Base-by-base conservation (phyloP, 2,329 filamentous ascomycete genomes). In the Magnaporthiopsis rhizophila region DNA sequence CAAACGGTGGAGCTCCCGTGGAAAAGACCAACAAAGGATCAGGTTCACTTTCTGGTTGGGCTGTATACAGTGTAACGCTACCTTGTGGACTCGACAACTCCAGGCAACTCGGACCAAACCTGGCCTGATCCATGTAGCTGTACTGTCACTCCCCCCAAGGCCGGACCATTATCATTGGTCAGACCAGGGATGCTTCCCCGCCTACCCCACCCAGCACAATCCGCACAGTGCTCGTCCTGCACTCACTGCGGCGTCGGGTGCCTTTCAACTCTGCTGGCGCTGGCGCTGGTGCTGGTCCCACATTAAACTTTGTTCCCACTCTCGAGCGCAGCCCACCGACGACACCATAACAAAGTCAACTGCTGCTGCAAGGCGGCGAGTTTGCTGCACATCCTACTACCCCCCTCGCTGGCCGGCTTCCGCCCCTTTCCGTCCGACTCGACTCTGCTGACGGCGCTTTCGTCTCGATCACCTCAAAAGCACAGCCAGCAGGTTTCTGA, bases 251-350 rank as follows among this genome's bases (percentile, higher is more conserved):
- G 45, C 45, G 5, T 26, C 26, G 26, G 26, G 26, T 50, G 34
- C 36, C 38, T 45, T 13, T 36, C 61, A 50, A 30, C 53, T 18
- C 28, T 61, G 59, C n/a, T 38, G 34, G 34, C 5, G 21, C 59
- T 50, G 15, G 34, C 12, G 58, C 58, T n/a, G 28, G 26, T 28
- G 58, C 26, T 3, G 57, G 62, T 64, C 57, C 62, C 62, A 64
- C 62, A 64, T 64, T 64, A 64, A 64, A 64, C 58, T 61, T 64
- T 64, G 58, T 58, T n/a, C 53, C 56, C 57, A 26, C 50, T 8
- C 57, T 24, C 21, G 57, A 58, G 57, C 28, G 26, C 21, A 32
- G 58, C 21, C 58, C 58, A 60, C 58, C 58, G 32, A 36, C 58
- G n/a, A 36, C 58, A 32, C 57, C 24, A 32, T 32, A 58, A 28